Percentiles rank a stretch among this genome's conserved stretches.
Conservation (phyloP, 176 grass and related monocot genomes). For the Musa schizocarpa region DNA sequence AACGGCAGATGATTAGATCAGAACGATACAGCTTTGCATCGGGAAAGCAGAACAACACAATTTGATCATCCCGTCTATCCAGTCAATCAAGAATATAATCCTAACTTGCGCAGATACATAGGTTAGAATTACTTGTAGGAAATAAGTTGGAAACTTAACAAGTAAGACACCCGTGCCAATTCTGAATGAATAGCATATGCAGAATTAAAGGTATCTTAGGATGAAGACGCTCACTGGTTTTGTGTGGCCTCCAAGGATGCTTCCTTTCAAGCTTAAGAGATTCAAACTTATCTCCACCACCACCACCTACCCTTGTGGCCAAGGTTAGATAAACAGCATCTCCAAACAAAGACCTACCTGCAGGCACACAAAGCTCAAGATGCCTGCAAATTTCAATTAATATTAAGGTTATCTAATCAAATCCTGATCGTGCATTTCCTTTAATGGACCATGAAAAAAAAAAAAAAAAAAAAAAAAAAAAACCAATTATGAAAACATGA, state of each 20-base stretch:
- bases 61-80: no score
- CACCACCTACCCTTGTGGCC: not conserved
- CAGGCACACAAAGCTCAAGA: no score
- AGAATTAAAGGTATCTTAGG: no score
- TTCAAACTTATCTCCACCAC: not conserved
- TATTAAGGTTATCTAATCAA: no score
- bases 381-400: no score
- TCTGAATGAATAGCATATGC: no score
- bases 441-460: no score
- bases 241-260: not conserved
- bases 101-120: constrained; percentile 29
- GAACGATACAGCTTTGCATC: no score
- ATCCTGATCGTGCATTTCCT: no score
- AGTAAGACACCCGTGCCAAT: constrained; percentile 9
- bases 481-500: not conserved
- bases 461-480: no score
- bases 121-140: not conserved
- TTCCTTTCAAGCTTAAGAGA: not conserved
- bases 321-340: not conserved
- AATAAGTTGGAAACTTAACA: constrained; percentile 16
- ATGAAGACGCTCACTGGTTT: not conserved
- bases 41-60: no score
- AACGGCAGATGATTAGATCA: no score
- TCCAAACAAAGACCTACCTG: not conserved
- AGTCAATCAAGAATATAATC: constrained; percentile 34